phyloP scores from a whole-genome alignment of 441 rosid species.

The Erodium chrysanthum region DNA sequence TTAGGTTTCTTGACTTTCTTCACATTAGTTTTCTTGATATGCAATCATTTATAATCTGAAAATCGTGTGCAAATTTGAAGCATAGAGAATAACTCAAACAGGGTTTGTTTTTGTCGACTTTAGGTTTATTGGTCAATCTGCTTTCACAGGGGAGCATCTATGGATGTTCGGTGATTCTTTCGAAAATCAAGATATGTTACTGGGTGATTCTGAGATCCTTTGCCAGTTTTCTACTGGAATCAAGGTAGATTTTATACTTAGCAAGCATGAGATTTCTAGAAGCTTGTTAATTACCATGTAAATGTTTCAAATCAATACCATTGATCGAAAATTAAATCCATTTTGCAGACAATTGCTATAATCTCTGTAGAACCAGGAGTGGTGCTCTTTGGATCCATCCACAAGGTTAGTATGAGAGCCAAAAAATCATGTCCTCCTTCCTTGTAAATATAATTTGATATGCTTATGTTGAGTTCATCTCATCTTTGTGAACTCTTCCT shows the following conservation, averaged over 20 bases:
- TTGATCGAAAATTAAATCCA: constrained; percentile 15
- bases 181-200: constrained; percentile 19
- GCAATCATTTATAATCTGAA: too few relatives aligned
- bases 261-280: background rate
- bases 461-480: background rate
- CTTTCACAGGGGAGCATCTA: constrained; percentile 49
- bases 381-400: constrained; percentile 62
- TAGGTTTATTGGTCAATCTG: constrained; percentile 65
- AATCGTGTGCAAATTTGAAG: too few relatives aligned
- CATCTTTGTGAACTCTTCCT: too few relatives aligned
- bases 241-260: constrained; percentile 29
- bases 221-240: constrained; percentile 41
- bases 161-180: constrained; percentile 44
- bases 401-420: constrained; percentile 62
- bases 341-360: constrained; percentile 58
- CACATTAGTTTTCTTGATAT: too few relatives aligned
- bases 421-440: background rate
- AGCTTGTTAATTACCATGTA: background rate
- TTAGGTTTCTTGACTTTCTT: too few relatives aligned
- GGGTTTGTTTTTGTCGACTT: background rate
- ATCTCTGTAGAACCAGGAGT: constrained; percentile 64
- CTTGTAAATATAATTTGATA: background rate
- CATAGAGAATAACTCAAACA: too few relatives aligned
- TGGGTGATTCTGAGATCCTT: constrained; percentile 34
- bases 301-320: background rate